Percentiles rank a stretch among this genome's conserved stretches.
phyloP scores from a whole-genome alignment of 2,329 filamentous ascomycete genomes.

The Nectriaceae sp. region DNA sequence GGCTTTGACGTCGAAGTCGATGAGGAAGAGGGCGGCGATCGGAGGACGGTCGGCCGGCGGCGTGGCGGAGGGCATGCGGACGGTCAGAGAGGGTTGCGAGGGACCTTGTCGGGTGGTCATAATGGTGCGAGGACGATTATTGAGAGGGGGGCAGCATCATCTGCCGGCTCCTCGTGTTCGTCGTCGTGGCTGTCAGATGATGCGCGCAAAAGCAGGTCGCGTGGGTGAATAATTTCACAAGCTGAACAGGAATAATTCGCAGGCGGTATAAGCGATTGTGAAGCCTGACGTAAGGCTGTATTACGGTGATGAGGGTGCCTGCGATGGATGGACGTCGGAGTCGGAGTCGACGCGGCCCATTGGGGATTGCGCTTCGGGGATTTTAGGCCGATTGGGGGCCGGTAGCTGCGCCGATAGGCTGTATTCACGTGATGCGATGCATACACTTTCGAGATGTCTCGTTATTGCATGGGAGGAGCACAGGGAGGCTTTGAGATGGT shows the following conservation, averaged over 20 bases:
- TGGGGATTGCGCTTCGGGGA: no score
- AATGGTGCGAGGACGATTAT: constrained; percentile 39
- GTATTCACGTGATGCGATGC: constrained; percentile 26
- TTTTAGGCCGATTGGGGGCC: no score
- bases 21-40: constrained; percentile 80
- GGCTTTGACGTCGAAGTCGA: constrained; percentile 89
- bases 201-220: background rate
- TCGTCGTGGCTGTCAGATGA: background rate
- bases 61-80: constrained; percentile 32
- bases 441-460: no score
- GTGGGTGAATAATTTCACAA: constrained; percentile 9
- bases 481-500: no score
- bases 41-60: constrained; percentile 35
- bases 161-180: constrained; percentile 11
- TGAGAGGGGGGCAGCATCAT: constrained; percentile 30
- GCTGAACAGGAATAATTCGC: no score
- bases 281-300: no score
- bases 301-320: constrained; percentile 19
- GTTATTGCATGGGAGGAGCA: no score
- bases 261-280: no score
- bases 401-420: constrained; percentile 23
- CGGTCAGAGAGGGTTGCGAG: constrained; percentile 41
- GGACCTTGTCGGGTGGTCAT: constrained; percentile 38
- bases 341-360: no score
- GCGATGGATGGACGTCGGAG: constrained; percentile 2